Percentiles rank a stretch among this genome's conserved stretches.
phyloP scores from a whole-genome alignment of 2,329 filamentous ascomycete species.

The Drechslerella dactyloides region DNA sequence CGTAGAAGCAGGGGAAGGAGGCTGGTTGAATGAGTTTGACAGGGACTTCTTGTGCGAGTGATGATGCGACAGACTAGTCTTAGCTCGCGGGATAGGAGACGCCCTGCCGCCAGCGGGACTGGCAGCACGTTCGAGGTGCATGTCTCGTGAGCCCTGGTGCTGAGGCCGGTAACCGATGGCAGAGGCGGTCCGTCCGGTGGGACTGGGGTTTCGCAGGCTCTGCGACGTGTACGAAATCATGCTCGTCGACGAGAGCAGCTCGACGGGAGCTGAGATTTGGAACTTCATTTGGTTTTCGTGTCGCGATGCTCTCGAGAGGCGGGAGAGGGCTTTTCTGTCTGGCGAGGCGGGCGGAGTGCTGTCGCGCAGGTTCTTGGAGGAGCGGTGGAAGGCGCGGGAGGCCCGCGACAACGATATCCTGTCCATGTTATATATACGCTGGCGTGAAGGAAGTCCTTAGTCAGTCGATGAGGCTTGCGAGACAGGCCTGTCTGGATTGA shows the following conservation, averaged over 20 bases:
- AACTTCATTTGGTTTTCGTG: slow-evolving; percentile 38
- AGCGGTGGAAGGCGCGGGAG: slow-evolving; percentile 42
- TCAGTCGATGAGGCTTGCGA: too few species aligned
- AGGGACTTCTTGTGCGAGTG: slow-evolving; percentile 8
- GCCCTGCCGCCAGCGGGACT: slow-evolving; percentile 62
- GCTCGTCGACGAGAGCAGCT: slow-evolving; percentile 92
- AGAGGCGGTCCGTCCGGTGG: slow-evolving; percentile 31
- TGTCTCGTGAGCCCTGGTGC: background rate
- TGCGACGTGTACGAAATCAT: slow-evolving; percentile 95
- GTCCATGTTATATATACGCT: slow-evolving; percentile 13
- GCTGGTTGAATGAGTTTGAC: slow-evolving; percentile 23
- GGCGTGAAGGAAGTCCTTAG: background rate
- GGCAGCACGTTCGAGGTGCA: slow-evolving; percentile 60
- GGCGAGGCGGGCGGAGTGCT: slow-evolving; percentile 41
- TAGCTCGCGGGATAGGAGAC: slow-evolving; percentile 13
- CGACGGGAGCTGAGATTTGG: slow-evolving; percentile 83
- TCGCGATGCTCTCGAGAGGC: slow-evolving; percentile 19
- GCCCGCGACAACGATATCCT: slow-evolving; percentile 34
- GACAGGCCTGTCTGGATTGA: too few species aligned
- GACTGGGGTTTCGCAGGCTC: slow-evolving; percentile 57
- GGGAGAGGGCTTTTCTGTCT: slow-evolving; percentile 16
- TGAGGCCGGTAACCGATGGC: slow-evolving; percentile 34
- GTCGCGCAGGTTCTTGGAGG: slow-evolving; percentile 46
- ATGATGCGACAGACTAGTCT: slow-evolving; percentile 10
- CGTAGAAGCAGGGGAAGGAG: slow-evolving; percentile 63